A percentile compares a stretch with the other conserved stretches of the same genome.
These are phyloP conservation scores for Malus domestica DNA, from an alignment of 306 rosid species.

Conservation along the genomic window ASM211411v1 NC_041799.1:40740501-40741000, in stretches of 20 bases:
- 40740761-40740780: neutral
- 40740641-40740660: neutral
- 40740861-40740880: neutral
- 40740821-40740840: neutral
- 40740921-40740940: neutral
- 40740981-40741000: neutral
- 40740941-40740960: neutral
- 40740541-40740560: neutral
- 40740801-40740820: neutral
- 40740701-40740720: neutral
- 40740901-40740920: neutral
- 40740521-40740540: neutral
- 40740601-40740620: no score
- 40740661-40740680: neutral
- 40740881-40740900: neutral
- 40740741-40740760: slow-evolving; percentile 1
- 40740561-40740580: neutral
- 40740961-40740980: neutral
- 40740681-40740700: neutral
- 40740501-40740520: neutral
- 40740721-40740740: neutral
- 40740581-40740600: neutral
- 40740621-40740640: neutral
- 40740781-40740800: neutral
- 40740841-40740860: neutral